Conservation (phyloP, 2,329 filamentous ascomycete species). For the Penicillium sclerotigenum region DNA sequence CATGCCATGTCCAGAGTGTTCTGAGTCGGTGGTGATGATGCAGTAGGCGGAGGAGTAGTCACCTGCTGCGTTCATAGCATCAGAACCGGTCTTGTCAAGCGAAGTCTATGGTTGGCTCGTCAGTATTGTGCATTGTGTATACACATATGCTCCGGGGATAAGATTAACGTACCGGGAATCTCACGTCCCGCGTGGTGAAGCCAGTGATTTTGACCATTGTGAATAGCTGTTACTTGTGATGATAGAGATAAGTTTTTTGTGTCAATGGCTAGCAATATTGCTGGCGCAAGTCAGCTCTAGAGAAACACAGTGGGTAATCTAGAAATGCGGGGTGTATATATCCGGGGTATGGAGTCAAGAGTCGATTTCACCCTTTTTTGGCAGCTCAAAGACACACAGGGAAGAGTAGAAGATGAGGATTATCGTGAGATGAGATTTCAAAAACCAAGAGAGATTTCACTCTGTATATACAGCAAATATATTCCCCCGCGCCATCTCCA, state of each 20-base stretch:
- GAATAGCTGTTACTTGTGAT: conserved; percentile 4
- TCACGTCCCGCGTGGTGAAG: conserved; percentile 69
- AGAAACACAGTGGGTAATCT: not conserved
- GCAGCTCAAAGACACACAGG: not conserved
- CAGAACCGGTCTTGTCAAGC: conserved; percentile 90
- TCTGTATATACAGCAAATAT: conserved; percentile 19
- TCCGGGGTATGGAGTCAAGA: not conserved
- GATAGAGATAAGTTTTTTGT: not conserved
- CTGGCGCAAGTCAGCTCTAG: conserved; percentile 1
- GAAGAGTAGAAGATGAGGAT: not conserved
- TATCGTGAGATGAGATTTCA: conserved; percentile 1
- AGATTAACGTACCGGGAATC: conserved; percentile 57
- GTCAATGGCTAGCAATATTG: conserved; percentile 8
- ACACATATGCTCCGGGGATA: not conserved
- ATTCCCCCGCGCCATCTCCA: conserved; percentile 18
- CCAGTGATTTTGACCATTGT: conserved; percentile 65
- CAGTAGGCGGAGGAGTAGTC: conserved; percentile 96
- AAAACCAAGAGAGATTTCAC: conserved; percentile 5
- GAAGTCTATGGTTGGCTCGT: conserved; percentile 60
- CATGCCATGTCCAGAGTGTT: conserved; percentile 42
- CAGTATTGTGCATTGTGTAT: not conserved
- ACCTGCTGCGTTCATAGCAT: conserved; percentile 93
- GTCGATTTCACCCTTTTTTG: not conserved
- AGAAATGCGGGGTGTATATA: conserved; percentile 8
- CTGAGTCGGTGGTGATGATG: conserved; percentile 76